Conservation (phyloP, 2,329 filamentous ascomycete genomes). For the Aotearoamyces nothofagi region DNA sequence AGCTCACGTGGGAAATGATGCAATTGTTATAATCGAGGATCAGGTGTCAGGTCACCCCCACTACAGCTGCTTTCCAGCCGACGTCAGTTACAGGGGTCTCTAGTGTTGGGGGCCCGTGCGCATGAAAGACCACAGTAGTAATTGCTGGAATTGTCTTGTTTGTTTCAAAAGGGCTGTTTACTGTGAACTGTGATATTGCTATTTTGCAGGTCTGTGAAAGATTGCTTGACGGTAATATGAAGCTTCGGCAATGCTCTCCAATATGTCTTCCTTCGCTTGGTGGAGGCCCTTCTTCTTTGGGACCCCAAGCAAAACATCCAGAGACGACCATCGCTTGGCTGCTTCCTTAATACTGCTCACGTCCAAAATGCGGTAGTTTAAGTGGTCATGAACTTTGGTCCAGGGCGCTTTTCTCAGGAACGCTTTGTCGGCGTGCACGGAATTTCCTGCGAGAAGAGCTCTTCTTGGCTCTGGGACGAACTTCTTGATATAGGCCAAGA, state of each 20-base stretch:
- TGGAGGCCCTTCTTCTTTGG: constrained; percentile 66
- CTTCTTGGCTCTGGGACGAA: constrained; percentile 50
- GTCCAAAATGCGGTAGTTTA: constrained; percentile 85
- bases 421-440: constrained; percentile 74
- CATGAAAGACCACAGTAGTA: too few relatives aligned
- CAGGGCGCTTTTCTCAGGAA: constrained; percentile 71
- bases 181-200: too few relatives aligned
- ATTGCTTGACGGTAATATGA: constrained; percentile 63
- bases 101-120: too few relatives aligned
- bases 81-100: too few relatives aligned
- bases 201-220: too few relatives aligned
- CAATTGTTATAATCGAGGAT: too few relatives aligned
- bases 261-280: constrained; percentile 74
- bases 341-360: constrained; percentile 90
- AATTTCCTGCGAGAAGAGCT: constrained; percentile 79
- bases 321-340: constrained; percentile 60
- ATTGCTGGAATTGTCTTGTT: too few relatives aligned
- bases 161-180: too few relatives aligned
- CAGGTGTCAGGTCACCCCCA: too few relatives aligned
- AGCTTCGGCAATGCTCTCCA: constrained; percentile 91
- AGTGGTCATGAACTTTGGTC: constrained; percentile 52
- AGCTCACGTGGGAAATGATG: too few relatives aligned
- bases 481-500: constrained; percentile 65
- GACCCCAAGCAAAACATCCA: constrained; percentile 40
- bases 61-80: too few relatives aligned